Evolutionary conservation across 257 asterid genomes (phyloP), one percentile per base, ranked within the genome.

Genomic region (Cruciata laevipes): DNA sequence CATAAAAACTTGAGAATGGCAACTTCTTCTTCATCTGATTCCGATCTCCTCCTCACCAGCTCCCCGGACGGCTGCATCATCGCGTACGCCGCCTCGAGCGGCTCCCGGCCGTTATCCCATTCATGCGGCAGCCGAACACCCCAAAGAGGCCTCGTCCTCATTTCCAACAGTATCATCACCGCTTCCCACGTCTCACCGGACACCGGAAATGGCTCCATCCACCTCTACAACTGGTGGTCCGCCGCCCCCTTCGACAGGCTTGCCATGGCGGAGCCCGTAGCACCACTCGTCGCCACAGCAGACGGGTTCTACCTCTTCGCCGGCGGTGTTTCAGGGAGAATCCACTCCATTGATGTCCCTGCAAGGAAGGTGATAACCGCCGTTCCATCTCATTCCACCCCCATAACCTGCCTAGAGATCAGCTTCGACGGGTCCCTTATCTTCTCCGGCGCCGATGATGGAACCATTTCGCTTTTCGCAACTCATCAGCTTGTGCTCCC

Each of bases 211-310:
- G 75, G 75, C n/a, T 65, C 33, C 7, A 7, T 71, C 44, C 60
- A 71, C 66, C 66, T 71, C n/a, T 71, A 71, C 57, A 38, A 65
- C 49, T 71, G 70, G 66, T 71, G 75, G 75, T 38, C 70, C 17
- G 40, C 58, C 8, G 27, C 66, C 66, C 60, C 75, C 12, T 65
- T 18, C 38, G 42, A n/a, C 27, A 12, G 11, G 14, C 35, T 71
- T 35, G 38, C 51, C 13, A 56, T 71, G 75, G 66, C 75, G 20
- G 75, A 71, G 56, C 71, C 75, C 17, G 75, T 64, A 18, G 70
- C 75, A 9, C 66, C 75, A 3, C 51, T 65, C 30, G 66, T 38
- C n/a, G 70, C 71, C 51, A 65, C 75, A 8, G 51, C 38, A 10
- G 66, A 71, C 24, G 75, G 75, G 8, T 2, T 27, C 3, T 71